Conservation (phyloP, 2,329 filamentous ascomycete genomes). For the Tolypocladium paradoxum region DNA sequence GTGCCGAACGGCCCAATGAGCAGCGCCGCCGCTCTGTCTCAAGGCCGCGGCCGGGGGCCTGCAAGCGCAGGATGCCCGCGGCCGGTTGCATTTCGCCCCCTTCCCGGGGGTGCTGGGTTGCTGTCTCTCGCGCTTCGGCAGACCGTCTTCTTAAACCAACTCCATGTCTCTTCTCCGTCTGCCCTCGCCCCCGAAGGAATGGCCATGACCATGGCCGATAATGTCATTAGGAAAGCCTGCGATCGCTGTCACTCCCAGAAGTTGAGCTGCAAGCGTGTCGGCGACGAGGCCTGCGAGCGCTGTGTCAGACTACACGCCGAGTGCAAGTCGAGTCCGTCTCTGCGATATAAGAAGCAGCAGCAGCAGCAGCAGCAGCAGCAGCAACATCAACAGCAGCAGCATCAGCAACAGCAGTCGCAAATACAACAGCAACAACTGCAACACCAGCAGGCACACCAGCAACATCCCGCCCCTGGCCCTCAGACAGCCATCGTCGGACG, state of each 20-base stretch:
- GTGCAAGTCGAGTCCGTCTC: constrained; percentile 33
- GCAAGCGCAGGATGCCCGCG: neutral
- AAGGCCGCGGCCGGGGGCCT: neutral
- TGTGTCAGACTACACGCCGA: constrained; percentile 29
- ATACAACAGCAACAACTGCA: constrained; percentile 4
- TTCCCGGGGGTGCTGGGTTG: neutral
- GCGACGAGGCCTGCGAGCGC: constrained; percentile 29
- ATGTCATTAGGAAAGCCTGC: constrained; percentile 31
- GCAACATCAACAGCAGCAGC: constrained; percentile 8
- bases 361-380: constrained; percentile 13
- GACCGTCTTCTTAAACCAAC: constrained; percentile 15
- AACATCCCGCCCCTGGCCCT: constrained; percentile 2
- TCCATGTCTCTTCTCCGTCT: constrained; percentile 16
- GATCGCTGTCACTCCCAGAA: constrained; percentile 37
- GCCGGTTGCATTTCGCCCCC: constrained; percentile 1
- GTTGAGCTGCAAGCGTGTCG: constrained; percentile 31
- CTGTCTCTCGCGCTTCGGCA: constrained; percentile 9
- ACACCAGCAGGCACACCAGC: constrained; percentile 5
- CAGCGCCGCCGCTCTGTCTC: constrained; percentile 1
- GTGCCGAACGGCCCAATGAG: constrained; percentile 6
- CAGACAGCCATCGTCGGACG: constrained; percentile 9
- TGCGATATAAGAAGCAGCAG: constrained; percentile 25
- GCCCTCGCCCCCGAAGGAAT: constrained; percentile 9
- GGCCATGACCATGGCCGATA: constrained; percentile 25
- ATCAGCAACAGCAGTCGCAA: constrained; percentile 6